Percentiles rank a stretch among this genome's conserved stretches.
Evolutionary conservation across 768 basidiomycete species (phyloP).

Genomic region (Naganishia antarctica): DNA sequence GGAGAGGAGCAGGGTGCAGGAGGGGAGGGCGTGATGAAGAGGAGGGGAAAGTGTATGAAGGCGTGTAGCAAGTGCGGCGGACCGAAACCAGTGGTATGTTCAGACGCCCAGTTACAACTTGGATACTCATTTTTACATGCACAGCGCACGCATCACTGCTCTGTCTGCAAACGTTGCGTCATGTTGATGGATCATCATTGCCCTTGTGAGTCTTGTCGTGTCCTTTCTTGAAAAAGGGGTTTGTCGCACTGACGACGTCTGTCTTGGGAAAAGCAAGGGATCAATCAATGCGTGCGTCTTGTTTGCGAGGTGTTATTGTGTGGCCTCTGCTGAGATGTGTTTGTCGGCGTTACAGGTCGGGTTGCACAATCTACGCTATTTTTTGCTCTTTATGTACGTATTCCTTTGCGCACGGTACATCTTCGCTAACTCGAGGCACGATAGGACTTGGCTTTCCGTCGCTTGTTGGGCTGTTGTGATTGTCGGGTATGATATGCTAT

Average conservation of each 20-base stretch:
- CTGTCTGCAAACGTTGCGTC: slow-evolving; percentile 82
- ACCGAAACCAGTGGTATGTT: slow-evolving; percentile 75
- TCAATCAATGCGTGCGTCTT: slow-evolving; percentile 86
- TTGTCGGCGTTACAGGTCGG: slow-evolving; percentile 55
- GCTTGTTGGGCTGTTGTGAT: slow-evolving; percentile 60
- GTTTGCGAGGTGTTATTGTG: not conserved
- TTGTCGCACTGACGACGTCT: not conserved
- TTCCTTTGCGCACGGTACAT: not conserved
- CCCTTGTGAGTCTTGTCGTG: slow-evolving; percentile 44
- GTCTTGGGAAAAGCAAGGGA: slow-evolving; percentile 58
- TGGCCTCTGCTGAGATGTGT: no score
- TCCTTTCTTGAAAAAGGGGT: not conserved
- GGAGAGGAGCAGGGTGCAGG: slow-evolving; percentile 8
- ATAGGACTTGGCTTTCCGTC: slow-evolving; percentile 73
- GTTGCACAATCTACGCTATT: slow-evolving; percentile 89
- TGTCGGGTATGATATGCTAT: slow-evolving; percentile 62
- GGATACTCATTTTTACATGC: not conserved
- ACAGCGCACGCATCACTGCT: slow-evolving; percentile 88
- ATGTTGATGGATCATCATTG: slow-evolving; percentile 54
- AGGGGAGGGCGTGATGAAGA: no score
- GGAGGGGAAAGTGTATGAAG: slow-evolving; percentile 45
- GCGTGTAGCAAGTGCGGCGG: slow-evolving; percentile 64
- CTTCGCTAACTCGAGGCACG: not conserved
- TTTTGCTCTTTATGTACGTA: slow-evolving; percentile 87
- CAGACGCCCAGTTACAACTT: not conserved